Evolutionary conservation across 805 yeast genomes (phyloP).

Genomic region (Starmerella vaccinii): DNA sequence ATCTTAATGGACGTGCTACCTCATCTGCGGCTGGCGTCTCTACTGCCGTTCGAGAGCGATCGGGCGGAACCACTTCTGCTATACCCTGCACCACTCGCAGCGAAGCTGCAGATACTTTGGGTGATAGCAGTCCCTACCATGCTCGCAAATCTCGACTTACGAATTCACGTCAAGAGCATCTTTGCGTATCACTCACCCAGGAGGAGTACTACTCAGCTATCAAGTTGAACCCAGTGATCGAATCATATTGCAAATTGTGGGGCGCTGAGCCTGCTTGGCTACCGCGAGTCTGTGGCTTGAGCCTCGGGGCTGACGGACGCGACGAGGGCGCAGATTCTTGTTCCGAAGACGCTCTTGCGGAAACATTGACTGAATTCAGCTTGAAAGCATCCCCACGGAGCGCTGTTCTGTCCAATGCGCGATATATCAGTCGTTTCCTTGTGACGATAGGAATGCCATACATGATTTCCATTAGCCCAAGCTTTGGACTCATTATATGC

Average conservation of each 20-base stretch:
- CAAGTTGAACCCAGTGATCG: background rate
- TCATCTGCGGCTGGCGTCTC: too few relatives aligned
- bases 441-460: slow-evolving; percentile 20
- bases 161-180: background rate
- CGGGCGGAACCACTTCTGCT: too few relatives aligned
- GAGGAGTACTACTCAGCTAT: background rate
- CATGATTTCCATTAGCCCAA: background rate
- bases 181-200: too few relatives aligned
- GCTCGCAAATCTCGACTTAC: background rate
- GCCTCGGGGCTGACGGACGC: background rate
- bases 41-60: too few relatives aligned
- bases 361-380: background rate
- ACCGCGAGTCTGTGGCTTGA: background rate
- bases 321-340: background rate
- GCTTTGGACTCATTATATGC: slow-evolving; percentile 7
- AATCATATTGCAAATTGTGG: background rate
- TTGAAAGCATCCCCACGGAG: background rate
- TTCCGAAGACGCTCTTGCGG: background rate
- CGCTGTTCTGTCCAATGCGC: background rate
- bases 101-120: too few relatives aligned
- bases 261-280: background rate
- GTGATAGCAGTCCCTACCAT: background rate
- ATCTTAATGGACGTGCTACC: background rate
- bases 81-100: too few relatives aligned
- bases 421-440: background rate